Percentiles rank a stretch among this genome's conserved stretches.
These are phyloP conservation scores for Paecilomyces variotii DNA, from an alignment of 2,329 filamentous ascomycete species.

Conservation along the genomic window DNA sequence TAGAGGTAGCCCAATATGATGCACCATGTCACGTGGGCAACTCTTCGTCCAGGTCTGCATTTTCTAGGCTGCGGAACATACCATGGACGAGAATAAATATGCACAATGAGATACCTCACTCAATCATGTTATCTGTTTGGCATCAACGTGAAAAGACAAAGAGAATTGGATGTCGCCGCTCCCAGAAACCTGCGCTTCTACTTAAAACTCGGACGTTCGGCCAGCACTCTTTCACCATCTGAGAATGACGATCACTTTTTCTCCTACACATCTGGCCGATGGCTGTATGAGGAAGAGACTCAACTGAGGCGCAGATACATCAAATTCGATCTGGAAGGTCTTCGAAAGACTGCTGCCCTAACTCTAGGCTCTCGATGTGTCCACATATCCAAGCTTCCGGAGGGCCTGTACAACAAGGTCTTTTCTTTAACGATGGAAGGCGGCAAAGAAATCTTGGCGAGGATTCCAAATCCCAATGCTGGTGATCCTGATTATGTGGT, in stretches of 20 bases:
- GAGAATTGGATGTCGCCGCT: too few relatives aligned
- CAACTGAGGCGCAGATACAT: constrained; percentile 20
- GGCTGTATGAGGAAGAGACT: constrained; percentile 25
- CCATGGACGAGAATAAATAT: too few relatives aligned
- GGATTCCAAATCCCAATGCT: constrained; percentile 12
- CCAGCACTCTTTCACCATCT: too few relatives aligned
- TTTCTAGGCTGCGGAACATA: too few relatives aligned
- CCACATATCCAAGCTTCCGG: constrained; percentile 22
- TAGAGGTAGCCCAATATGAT: too few relatives aligned
- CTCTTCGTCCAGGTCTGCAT: too few relatives aligned
- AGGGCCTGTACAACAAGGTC: constrained; percentile 15
- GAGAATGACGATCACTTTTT: constrained; percentile 3
- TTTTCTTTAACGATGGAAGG: constrained; percentile 18
- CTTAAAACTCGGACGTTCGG: too few relatives aligned
- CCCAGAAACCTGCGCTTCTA: too few relatives aligned
- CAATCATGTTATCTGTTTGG: too few relatives aligned
- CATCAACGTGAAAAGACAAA: too few relatives aligned
- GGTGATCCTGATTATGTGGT: constrained; percentile 8
- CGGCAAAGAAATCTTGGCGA: constrained; percentile 8
- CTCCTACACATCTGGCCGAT: constrained; percentile 23
- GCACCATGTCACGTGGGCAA: too few relatives aligned
- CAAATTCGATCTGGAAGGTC: constrained; percentile 25
- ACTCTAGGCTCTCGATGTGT: not conserved
- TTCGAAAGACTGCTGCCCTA: constrained; percentile 19
- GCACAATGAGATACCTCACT: too few relatives aligned